Conservation (phyloP, 257 asterid genomes). For the Fraxinus anomala region DNA sequence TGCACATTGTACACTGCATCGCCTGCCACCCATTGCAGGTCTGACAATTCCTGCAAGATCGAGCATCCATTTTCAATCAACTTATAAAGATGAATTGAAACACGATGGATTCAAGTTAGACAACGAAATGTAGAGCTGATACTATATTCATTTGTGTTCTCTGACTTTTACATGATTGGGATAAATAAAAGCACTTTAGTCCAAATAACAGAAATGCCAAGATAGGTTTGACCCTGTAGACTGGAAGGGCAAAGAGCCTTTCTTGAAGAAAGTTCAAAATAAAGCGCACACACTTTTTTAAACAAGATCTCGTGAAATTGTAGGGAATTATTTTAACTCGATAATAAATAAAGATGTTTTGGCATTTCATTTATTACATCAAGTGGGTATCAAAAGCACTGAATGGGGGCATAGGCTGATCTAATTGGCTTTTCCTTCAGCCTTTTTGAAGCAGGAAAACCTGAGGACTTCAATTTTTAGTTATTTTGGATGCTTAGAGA, state of each 20-base stretch:
- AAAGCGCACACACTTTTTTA: background rate
- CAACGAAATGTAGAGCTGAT: slow-evolving; percentile 5
- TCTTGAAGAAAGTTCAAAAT: background rate
- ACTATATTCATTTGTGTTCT: slow-evolving; percentile 7
- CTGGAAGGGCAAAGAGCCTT: background rate
- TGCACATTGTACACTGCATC: slow-evolving; percentile 90
- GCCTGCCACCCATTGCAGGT: slow-evolving; percentile 96
- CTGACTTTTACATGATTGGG: background rate
- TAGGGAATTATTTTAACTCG: background rate
- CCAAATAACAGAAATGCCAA: background rate
- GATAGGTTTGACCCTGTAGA: background rate
- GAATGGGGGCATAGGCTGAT: background rate
- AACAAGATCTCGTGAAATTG: background rate
- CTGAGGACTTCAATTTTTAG: background rate
- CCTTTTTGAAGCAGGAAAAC: background rate
- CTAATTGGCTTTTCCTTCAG: background rate
- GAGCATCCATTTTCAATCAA: slow-evolving; percentile 21
- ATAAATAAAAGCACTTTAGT: slow-evolving; percentile 6
- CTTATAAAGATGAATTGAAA: slow-evolving; percentile 16
- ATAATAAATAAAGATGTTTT: background rate
- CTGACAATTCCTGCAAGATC: slow-evolving; percentile 66
- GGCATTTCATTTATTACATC: background rate
- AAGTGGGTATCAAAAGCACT: slow-evolving; percentile 1
- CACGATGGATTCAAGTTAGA: background rate
- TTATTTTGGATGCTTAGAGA: background rate